Conservation (phyloP, 106 monocot species). For the Apostasia shenzhenica region DNA sequence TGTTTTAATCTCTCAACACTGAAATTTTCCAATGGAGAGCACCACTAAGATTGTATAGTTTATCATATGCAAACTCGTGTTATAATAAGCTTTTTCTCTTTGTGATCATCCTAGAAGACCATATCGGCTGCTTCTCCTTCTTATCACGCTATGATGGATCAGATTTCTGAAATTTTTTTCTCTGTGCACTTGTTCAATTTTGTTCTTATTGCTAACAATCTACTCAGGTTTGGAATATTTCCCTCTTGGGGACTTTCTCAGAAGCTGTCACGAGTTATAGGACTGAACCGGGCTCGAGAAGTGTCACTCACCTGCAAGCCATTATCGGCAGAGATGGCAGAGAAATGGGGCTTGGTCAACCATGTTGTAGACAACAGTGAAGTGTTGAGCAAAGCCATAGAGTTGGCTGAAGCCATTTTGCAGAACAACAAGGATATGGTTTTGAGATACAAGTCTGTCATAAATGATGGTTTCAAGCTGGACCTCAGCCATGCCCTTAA, state of each 20-base stretch:
- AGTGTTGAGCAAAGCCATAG: slow-evolving; percentile 69
- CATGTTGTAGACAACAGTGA: slow-evolving; percentile 50
- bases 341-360: slow-evolving; percentile 93
- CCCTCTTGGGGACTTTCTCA: slow-evolving; percentile 99
- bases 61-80: too few species aligned
- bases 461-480: slow-evolving; percentile 84
- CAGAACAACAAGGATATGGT: slow-evolving; percentile 77
- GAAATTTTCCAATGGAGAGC: too few species aligned
- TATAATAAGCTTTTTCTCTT: too few species aligned
- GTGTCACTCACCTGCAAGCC: slow-evolving; percentile 61
- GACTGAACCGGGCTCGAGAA: slow-evolving; percentile 67
- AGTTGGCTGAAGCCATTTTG: slow-evolving; percentile 60
- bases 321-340: slow-evolving; percentile 79
- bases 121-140: too few species aligned
- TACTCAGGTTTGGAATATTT: slow-evolving; percentile 80
- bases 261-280: slow-evolving; percentile 74
- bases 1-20: too few species aligned
- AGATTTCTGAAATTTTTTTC: too few species aligned
- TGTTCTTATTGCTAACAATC: background rate
- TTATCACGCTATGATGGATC: too few species aligned
- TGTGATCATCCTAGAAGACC: too few species aligned
- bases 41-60: too few species aligned
- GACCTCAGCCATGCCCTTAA: slow-evolving; percentile 53
- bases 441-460: slow-evolving; percentile 66
- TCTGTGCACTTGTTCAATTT: background rate